phyloP scores from a whole-genome alignment of 2,329 filamentous ascomycete species.

The Alternaria infectoria region DNA sequence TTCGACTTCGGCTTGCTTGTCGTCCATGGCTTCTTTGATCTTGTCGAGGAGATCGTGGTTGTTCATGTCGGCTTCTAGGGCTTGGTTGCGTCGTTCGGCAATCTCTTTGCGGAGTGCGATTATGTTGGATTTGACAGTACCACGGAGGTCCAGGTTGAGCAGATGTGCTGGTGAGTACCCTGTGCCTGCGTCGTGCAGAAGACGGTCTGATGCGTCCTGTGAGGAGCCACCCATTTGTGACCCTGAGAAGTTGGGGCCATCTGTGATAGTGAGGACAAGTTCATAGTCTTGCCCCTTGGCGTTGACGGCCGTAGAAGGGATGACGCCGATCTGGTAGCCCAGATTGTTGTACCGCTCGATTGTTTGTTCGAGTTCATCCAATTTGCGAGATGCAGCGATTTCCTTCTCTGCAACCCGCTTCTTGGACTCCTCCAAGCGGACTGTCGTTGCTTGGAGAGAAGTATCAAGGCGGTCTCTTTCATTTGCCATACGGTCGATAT shows the following conservation, averaged over 20 bases:
- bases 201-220: slow-evolving; percentile 67
- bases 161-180: slow-evolving; percentile 92
- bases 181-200: slow-evolving; percentile 80
- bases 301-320: slow-evolving; percentile 82
- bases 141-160: slow-evolving; percentile 85
- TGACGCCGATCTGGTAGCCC: slow-evolving; percentile 91
- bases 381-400: slow-evolving; percentile 79
- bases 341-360: slow-evolving; percentile 93
- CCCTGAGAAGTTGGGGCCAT: slow-evolving; percentile 73
- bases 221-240: slow-evolving; percentile 57
- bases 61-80: slow-evolving; percentile 90
- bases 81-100: slow-evolving; percentile 81
- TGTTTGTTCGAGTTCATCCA: slow-evolving; percentile 90
- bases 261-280: slow-evolving; percentile 80
- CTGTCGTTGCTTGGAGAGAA: slow-evolving; percentile 77
- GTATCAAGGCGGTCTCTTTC: slow-evolving; percentile 94
- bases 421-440: slow-evolving; percentile 84
- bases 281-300: slow-evolving; percentile 87
- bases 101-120: slow-evolving; percentile 84
- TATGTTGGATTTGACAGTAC: slow-evolving; percentile 80
- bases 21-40: slow-evolving; percentile 95
- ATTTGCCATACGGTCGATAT: slow-evolving; percentile 98
- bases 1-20: slow-evolving; percentile 92
- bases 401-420: slow-evolving; percentile 84
- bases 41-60: slow-evolving; percentile 92